Evolutionary conservation across 2,329 filamentous ascomycete genomes (phyloP).

Genomic region (Sporothrix globosa): DNA sequence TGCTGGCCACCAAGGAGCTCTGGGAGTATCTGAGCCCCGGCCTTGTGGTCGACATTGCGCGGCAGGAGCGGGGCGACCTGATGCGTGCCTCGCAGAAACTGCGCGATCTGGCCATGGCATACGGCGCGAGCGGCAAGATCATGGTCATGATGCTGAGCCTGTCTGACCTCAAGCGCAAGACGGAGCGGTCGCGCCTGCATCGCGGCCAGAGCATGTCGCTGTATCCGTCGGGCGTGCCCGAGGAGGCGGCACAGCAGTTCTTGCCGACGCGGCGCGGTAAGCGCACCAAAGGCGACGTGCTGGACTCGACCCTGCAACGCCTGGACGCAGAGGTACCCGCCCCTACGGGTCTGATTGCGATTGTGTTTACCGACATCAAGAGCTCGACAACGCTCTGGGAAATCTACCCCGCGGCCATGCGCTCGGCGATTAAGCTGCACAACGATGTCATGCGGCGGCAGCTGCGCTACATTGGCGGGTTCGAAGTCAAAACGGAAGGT

Average conservation of each 20-base stretch:
- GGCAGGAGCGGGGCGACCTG: constrained; percentile 81
- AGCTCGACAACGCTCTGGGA: constrained; percentile 97
- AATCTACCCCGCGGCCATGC: constrained; percentile 91
- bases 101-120: constrained; percentile 91
- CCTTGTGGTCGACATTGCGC: constrained; percentile 86
- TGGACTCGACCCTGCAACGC: constrained; percentile 83
- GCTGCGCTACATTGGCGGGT: constrained; percentile 89
- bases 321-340: constrained; percentile 90
- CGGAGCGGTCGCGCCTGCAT: constrained; percentile 71
- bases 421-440: constrained; percentile 94
- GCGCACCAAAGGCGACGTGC: constrained; percentile 64
- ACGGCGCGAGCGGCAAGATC: constrained; percentile 90
- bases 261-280: constrained; percentile 67
- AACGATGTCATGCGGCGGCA: constrained; percentile 96
- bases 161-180: constrained; percentile 81
- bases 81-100: constrained; percentile 96
- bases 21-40: constrained; percentile 94
- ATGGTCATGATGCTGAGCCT: constrained; percentile 99
- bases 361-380: constrained; percentile 99
- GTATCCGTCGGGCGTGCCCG: constrained; percentile 72
- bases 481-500: constrained; percentile 99
- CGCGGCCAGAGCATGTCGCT: constrained; percentile 84
- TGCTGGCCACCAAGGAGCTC: constrained; percentile 87
- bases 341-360: constrained; percentile 84
- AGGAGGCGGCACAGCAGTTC: constrained; percentile 64